These are phyloP conservation scores for Amanita pallidorosea DNA, from an alignment of 768 basidiomycete genomes.

Conservation along the genomic window DNA sequence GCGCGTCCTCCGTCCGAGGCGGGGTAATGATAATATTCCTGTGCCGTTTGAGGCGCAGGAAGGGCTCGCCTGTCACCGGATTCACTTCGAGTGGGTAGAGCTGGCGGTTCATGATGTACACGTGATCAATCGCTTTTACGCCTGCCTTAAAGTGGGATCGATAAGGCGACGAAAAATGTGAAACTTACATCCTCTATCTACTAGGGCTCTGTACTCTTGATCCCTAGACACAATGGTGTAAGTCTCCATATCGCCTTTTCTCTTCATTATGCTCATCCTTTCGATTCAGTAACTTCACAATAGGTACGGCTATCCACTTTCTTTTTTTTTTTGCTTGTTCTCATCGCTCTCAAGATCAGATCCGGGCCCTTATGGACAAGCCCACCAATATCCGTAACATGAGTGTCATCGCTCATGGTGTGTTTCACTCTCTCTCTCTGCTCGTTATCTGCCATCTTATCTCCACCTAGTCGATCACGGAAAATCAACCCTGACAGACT, in stretches of 20 bases:
- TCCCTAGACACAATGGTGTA: constrained; percentile 73
- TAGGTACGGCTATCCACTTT: constrained; percentile 32
- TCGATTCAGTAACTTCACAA: constrained; percentile 71
- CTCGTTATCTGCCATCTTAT: constrained; percentile 7
- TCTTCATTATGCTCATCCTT: constrained; percentile 17
- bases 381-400: constrained; percentile 93
- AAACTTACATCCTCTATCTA: constrained; percentile 24
- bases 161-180: constrained; percentile 26
- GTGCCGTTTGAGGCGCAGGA: constrained; percentile 39
- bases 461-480: constrained; percentile 84
- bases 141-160: constrained; percentile 31
- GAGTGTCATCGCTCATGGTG: constrained; percentile 87
- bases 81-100: constrained; percentile 31
- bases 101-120: constrained; percentile 13
- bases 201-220: constrained; percentile 26
- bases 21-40: constrained; percentile 45
- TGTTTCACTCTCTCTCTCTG: constrained; percentile 1
- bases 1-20: constrained; percentile 33
- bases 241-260: constrained; percentile 21
- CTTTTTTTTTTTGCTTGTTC: not conserved
- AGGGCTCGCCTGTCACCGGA: constrained; percentile 35
- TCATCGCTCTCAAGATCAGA: constrained; percentile 49
- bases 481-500: constrained; percentile 99
- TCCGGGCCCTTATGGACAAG: constrained; percentile 80
- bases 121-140: not conserved